These are phyloP conservation scores for Alternaria incomplexa DNA, from an alignment of 2,329 filamentous ascomycete species.

Conservation along the genomic window DNA sequence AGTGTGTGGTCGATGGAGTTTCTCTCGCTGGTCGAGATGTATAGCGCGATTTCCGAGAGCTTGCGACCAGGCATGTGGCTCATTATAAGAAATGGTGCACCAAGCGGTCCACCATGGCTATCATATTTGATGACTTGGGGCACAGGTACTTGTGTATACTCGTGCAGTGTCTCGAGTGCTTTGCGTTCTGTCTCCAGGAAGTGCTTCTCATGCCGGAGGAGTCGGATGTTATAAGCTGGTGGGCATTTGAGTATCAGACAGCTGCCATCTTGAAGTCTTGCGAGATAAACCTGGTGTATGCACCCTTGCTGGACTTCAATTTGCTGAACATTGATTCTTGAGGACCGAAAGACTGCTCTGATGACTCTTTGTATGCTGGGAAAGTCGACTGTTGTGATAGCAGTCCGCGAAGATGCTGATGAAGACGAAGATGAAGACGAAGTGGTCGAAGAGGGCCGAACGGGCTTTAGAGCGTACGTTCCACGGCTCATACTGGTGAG, in stretches of 20 bases:
- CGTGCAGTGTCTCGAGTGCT: conserved; percentile 47
- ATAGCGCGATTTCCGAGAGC: conserved; percentile 38
- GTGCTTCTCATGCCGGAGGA: conserved; percentile 53
- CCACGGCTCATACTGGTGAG: conserved; percentile 46
- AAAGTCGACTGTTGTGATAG: conserved; percentile 36
- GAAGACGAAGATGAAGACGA: conserved; percentile 37
- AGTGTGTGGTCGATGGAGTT: conserved; percentile 49
- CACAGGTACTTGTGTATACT: conserved; percentile 45
- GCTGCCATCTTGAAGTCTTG: conserved; percentile 48
- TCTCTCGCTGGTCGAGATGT: conserved; percentile 45
- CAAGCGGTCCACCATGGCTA: conserved; percentile 31
- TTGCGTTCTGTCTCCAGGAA: conserved; percentile 49
- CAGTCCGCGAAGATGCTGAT: conserved; percentile 28
- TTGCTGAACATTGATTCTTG: conserved; percentile 41
- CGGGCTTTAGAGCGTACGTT: conserved; percentile 28
- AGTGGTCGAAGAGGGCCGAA: conserved; percentile 29
- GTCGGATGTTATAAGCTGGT: conserved; percentile 45
- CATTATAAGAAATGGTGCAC: conserved; percentile 44
- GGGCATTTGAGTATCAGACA: conserved; percentile 51
- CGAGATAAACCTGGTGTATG: conserved; percentile 51
- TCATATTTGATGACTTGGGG: conserved; percentile 51
- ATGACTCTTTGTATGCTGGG: conserved; percentile 44
- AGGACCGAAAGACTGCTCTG: conserved; percentile 38
- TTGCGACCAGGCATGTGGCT: conserved; percentile 42
- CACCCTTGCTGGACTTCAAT: conserved; percentile 43